Evolutionary conservation across 1,284 basidiomycete species (phyloP), one percentile per base, ranked within the genome.

Genomic region (Pseudozyma thailandica): DNA sequence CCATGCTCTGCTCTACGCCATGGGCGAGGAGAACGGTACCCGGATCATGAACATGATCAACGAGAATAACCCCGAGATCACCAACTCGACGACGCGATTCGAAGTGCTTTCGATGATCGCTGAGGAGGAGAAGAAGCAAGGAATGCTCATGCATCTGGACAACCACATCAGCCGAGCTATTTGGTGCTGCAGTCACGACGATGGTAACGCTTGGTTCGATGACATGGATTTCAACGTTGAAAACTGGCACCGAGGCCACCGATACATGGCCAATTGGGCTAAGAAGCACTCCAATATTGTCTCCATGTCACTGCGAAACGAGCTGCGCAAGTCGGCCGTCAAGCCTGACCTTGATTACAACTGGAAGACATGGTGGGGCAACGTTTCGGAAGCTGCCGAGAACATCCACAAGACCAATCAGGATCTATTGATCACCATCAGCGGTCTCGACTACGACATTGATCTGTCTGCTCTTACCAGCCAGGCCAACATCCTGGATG

Each of bases 181-280:
- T 23, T 72, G 69, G 69, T 72, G 69, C 58, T 72, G 69, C 54
- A 51, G 50, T 31, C 49, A 61, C 50, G 52, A 52, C 46, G 69
- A 72, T 37, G 69, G 69, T 48, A 65, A 72, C 20, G 69, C 62
- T 7, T 72, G 69, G 69, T 66, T 61, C 25, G 69, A 42, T 20
- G 62, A 72, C 27, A 25, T 57, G 7, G 52, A 66, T 26, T 72
- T 72, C 25, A 31, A 65, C 21, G 43, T 62, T 6, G 39, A 30
- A 21, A 62, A 65, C 16, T 72, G 69, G 69, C 49, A 62, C 18
- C 57, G 69, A 4, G 69, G 69, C 18, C 62, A 62, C 31, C 31
- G 42, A 3, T 72, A 72, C 57, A 72, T 72, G 61, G 69, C 69
- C 43, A 45, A 72, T 2, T 72, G 57, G 57, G 69, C 69, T 25